Percentiles rank a stretch among this genome's conserved stretches.
Conservation (phyloP, 2,329 filamentous ascomycete species). For the Hymenoscyphus albidus region DNA sequence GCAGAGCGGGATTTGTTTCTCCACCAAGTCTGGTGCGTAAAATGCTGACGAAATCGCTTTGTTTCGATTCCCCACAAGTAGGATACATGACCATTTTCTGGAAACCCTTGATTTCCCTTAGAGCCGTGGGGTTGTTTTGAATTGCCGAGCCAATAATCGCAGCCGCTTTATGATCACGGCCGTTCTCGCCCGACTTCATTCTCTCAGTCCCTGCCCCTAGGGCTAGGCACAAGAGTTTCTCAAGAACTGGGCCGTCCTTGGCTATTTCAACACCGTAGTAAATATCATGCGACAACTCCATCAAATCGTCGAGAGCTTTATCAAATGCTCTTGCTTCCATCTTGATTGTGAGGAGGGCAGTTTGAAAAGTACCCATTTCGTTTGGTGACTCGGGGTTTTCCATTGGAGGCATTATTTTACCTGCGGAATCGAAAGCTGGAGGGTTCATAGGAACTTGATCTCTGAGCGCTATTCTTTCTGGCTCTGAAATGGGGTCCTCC, state of each 20-base stretch:
- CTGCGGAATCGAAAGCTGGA: conserved; percentile 54
- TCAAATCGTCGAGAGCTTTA: conserved; percentile 49
- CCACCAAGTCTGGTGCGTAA: conserved; percentile 21
- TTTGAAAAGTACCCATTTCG: conserved; percentile 44
- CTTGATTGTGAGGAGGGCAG: conserved; percentile 49
- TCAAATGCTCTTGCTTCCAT: conserved; percentile 35
- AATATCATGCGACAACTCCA: conserved; percentile 63
- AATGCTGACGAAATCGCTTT: conserved; percentile 28
- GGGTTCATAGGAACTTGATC: conserved; percentile 45
- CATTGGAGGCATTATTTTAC: conserved; percentile 54
- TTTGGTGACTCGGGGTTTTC: conserved; percentile 27
- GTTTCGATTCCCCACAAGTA: conserved; percentile 18
- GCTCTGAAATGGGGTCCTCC: conserved; percentile 11
- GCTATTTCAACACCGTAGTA: conserved; percentile 64
- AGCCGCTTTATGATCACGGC: conserved; percentile 44
- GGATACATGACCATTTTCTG: conserved; percentile 40
- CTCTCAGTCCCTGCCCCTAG: conserved; percentile 25
- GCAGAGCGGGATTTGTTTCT: conserved; percentile 28
- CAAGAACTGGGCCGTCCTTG: conserved; percentile 50
- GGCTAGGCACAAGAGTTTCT: conserved; percentile 55
- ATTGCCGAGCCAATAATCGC: conserved; percentile 54
- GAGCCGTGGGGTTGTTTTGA: conserved; percentile 62
- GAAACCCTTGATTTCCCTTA: conserved; percentile 47
- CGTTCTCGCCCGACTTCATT: conserved; percentile 20
- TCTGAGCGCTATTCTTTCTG: conserved; percentile 26